Percentiles rank a stretch among this genome's conserved stretches.
These are phyloP conservation scores for Plasmodium adleri DNA, from an alignment of 169 alveolate genomes.

Conservation along the genomic window DNA sequence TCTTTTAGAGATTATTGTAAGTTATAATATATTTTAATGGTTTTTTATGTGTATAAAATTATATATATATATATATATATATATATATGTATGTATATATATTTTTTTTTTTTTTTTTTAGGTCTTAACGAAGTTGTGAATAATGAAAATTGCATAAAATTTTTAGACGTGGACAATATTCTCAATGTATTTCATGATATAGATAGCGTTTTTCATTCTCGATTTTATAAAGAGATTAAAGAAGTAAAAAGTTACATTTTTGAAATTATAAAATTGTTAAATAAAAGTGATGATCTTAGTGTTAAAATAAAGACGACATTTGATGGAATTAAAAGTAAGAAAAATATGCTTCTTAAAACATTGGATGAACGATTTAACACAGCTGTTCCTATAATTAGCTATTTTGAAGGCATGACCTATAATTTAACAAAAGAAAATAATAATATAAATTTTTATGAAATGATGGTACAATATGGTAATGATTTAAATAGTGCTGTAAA, in stretches of 20 bases:
- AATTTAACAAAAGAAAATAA: constrained; percentile 43
- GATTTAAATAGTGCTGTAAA: constrained; percentile 51
- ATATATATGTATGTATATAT: neutral
- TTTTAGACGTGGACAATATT: constrained; percentile 19
- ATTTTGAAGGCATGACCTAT: constrained; percentile 45
- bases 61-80: neutral
- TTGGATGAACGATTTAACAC: constrained; percentile 10
- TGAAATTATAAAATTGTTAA: constrained; percentile 45
- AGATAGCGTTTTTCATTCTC: constrained; percentile 11
- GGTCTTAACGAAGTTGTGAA: constrained; percentile 45
- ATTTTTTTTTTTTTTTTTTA: neutral
- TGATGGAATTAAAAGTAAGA: constrained; percentile 32
- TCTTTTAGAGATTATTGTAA: constrained; percentile 73
- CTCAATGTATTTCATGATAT: constrained; percentile 1
- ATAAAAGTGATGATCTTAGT: constrained; percentile 35
- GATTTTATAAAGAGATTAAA: constrained; percentile 38
- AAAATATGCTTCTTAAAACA: constrained; percentile 10
- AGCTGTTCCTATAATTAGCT: constrained; percentile 26
- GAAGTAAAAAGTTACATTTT: constrained; percentile 23
- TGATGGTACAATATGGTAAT: constrained; percentile 61
- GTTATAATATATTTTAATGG: neutral
- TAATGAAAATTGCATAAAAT: constrained; percentile 16
- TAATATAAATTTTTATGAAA: constrained; percentile 28
- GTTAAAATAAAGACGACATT: constrained; percentile 13
- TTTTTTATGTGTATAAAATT: neutral